Conservation (phyloP, 192 early-diverging fungal species). For the Irineochytrium annulatum region DNA sequence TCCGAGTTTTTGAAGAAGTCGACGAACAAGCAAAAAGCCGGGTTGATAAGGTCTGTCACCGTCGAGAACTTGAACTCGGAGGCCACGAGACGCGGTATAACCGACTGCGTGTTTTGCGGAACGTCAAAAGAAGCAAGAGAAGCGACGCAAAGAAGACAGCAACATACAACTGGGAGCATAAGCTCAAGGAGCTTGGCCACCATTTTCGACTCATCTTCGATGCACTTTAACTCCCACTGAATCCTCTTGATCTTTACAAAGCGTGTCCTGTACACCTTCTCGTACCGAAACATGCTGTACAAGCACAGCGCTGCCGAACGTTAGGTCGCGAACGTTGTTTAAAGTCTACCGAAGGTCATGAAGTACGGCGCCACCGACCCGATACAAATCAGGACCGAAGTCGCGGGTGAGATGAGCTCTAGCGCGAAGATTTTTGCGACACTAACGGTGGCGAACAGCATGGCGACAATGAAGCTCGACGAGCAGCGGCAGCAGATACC, state of each 20-base stretch:
- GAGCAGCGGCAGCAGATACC: too few species aligned
- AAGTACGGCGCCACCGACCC: too few species aligned
- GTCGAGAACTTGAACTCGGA: conserved; percentile 3
- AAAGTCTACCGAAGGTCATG: too few species aligned
- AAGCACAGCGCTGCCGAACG: background rate
- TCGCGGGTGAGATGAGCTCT: too few species aligned
- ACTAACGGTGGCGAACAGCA: too few species aligned
- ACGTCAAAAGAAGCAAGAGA: too few species aligned
- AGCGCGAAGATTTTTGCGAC: too few species aligned
- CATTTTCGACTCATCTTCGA: background rate
- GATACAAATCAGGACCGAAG: too few species aligned
- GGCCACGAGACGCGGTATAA: background rate
- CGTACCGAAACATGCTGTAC: background rate
- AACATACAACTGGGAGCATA: background rate
- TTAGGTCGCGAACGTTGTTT: too few species aligned
- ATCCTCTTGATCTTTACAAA: background rate
- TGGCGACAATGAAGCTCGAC: too few species aligned
- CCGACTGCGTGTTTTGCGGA: too few species aligned
- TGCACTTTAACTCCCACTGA: conserved; percentile 1
- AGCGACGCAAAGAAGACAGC: too few species aligned
- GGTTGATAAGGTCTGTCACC: background rate
- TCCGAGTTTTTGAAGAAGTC: background rate
- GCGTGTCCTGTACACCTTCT: background rate
- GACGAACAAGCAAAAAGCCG: conserved; percentile 1
- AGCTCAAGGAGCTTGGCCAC: background rate